Conservation (phyloP, 495 filamentous ascomycete species). For the Aspergillus diversus region DNA sequence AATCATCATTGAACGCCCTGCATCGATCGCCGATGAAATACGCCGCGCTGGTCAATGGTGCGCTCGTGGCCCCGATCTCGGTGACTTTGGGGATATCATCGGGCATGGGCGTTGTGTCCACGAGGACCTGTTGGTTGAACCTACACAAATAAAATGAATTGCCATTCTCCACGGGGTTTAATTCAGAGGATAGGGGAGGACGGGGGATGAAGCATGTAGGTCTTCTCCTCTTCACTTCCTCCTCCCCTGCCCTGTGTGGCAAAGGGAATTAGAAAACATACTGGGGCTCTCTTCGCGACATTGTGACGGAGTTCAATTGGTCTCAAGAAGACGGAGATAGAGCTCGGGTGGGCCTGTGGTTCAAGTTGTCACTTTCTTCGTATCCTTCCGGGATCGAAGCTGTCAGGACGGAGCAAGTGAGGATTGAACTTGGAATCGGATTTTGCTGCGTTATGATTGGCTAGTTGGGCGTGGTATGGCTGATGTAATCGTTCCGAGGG, state of each 20-base stretch:
- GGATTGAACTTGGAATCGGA: constrained; percentile 20
- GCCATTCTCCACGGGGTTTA: constrained; percentile 24
- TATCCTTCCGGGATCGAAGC: background rate
- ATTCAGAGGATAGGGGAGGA: background rate
- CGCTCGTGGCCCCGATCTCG: constrained; percentile 89
- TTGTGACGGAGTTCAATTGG: constrained; percentile 37
- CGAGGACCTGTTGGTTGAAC: constrained; percentile 88
- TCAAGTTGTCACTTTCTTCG: background rate
- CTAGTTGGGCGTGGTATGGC: background rate
- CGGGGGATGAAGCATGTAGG: no score
- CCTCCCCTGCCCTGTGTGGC: background rate
- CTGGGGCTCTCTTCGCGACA: constrained; percentile 55
- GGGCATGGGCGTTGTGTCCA: constrained; percentile 96
- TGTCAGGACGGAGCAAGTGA: constrained; percentile 1
- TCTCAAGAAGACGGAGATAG: constrained; percentile 26
- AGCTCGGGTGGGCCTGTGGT: background rate
- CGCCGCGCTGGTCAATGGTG: constrained; percentile 86
- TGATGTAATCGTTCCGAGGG: constrained; percentile 18
- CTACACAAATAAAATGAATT: constrained; percentile 50
- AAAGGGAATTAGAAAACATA: constrained; percentile 30
- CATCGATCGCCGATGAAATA: constrained; percentile 98
- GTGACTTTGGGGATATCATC: constrained; percentile 85
- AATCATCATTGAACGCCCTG: constrained; percentile 96
- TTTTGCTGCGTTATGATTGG: constrained; percentile 30
- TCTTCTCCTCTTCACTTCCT: background rate